Base-by-base conservation (phyloP, 2,329 filamentous ascomycete species). In the Diaporthe sp. region DNA sequence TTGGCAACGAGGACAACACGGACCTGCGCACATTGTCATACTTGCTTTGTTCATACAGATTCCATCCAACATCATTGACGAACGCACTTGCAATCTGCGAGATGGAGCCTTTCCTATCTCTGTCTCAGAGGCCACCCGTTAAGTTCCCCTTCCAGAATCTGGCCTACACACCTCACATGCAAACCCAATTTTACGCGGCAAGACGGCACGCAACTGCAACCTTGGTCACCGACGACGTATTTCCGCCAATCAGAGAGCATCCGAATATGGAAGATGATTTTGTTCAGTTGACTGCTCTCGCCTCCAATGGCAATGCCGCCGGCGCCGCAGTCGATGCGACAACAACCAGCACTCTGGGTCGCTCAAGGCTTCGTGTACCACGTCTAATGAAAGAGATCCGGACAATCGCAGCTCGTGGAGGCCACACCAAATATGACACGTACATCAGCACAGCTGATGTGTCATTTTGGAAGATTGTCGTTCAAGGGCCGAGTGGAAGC, bases 381-480 rank as follows among this genome's bases (percentile, higher is more conserved):
- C 70, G 70, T 22, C 70, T 71, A 15, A 63, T 71, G 70, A 71
- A 51, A 15, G 70, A 71, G 25, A 71, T 71, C 3, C 61, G 50
- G 32, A 42, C 42, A 10, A 55, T 71, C 1, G 56, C 70, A 50
- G 70, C 32, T 17, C 55, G 53, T 30, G 61, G 42, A 17, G 3
- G n/a, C 5, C 71, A 75, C 22, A 37, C 50, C 6, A 71, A 44
- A 35, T 72, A 72, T 9, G 83, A 85, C 61, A 75, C 85, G 44
- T 85, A 83, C 73, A 80, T 85, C 35, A 82, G 78, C 30, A 82
- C 84, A 71, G 75, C 76, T 35, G 82, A 85, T 72, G 81, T 85
- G 73, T 78, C 76, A 2, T 83, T 85, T 77, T 84, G 81, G 82
- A 85, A 85, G 74, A 76, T 85, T 9, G 81, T 83, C 12, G 82